Conservation (phyloP, 1,284 basidiomycete species). For the Cryptococcus sp. region DNA sequence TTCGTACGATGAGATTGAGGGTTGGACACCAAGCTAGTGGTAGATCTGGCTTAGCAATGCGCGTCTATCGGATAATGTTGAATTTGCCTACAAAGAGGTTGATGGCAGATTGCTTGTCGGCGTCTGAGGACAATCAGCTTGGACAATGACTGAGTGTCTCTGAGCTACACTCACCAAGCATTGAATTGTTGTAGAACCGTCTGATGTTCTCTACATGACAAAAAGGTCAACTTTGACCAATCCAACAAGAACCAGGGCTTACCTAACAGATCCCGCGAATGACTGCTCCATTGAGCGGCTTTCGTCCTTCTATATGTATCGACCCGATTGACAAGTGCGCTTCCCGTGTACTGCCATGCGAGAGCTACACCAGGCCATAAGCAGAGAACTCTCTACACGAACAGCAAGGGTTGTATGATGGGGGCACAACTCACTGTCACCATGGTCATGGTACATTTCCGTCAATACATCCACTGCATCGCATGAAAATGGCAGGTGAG, state of each 20-base stretch:
- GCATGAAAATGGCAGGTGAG: constrained; percentile 86
- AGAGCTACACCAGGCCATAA: constrained; percentile 63
- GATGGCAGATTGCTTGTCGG: constrained; percentile 96
- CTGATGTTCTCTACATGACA: constrained; percentile 70
- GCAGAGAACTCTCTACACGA: neutral
- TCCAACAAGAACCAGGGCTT: constrained; percentile 1
- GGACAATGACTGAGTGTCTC: neutral
- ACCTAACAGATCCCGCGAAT: constrained; percentile 92
- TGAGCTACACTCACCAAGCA: constrained; percentile 63
- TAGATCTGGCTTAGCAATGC: neutral
- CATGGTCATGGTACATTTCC: constrained; percentile 98
- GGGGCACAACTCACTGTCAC: constrained; percentile 67
- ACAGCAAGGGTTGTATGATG: neutral
- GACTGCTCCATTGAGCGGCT: constrained; percentile 94
- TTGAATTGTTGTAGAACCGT: constrained; percentile 93
- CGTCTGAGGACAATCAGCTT: constrained; percentile 61
- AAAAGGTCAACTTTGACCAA: neutral
- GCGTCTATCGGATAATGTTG: neutral
- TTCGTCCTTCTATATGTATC: constrained; percentile 86
- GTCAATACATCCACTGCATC: constrained; percentile 97
- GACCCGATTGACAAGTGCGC: constrained; percentile 93
- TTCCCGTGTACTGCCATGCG: constrained; percentile 94
- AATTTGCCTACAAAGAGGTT: constrained; percentile 69
- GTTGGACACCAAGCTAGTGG: constrained; percentile 67
- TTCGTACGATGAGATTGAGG: constrained; percentile 22